Base-by-base conservation (phyloP, 1,284 basidiomycete species). In the Vanrija pseudolonga region DNA sequence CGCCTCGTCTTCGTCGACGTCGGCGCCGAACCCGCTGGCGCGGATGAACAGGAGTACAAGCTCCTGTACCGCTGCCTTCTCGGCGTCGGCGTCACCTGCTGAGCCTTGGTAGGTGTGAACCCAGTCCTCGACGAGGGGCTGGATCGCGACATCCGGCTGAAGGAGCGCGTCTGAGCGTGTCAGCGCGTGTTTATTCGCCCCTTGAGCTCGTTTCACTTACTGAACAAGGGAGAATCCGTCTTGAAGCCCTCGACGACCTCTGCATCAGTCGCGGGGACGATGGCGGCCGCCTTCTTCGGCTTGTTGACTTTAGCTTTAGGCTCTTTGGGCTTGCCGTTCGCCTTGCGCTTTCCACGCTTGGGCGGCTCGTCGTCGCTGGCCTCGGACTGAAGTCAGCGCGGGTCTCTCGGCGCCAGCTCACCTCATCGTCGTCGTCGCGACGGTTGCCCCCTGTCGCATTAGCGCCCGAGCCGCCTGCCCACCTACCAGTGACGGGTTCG, bases 1-100 rank as follows among this genome's bases (percentile, higher is more conserved):
- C 68, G 71, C 51, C 56, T 76, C 61, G 80, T 85, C 73, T 69
- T 83, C 50, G 64, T 77, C 61, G 69, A 78, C 59, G 78, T 86
- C 62, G 23, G 65, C 59, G 6, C 57, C 57, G 36, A 75, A 53
- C 8, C 76, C 76, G 44, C 72, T 74, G 26, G 70, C 70, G 43
- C 76, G 63, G 44, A 77, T 63, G 47, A 76, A 62, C 53, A 76
- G 73, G 8, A 70, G 57, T 18, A 77, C 65, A 4, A 78, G 65
- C 59, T 78, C 74, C 23, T 72, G 67, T 2, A 77, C 66, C 5
- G 69, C 61, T 9, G 67, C 64, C 54, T 68, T 66, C 59, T 77
- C 76, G 0, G 67, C 68, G 6, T 61, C 62, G 43, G 71, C 69
- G 43, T 73, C 63, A 9, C 63, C 64, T 0, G 64, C 64, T 7